Percentiles rank a stretch among this genome's conserved stretches.
Conservation (phyloP, 345 rosid genomes). For the Sonneratia caseolaris region DNA sequence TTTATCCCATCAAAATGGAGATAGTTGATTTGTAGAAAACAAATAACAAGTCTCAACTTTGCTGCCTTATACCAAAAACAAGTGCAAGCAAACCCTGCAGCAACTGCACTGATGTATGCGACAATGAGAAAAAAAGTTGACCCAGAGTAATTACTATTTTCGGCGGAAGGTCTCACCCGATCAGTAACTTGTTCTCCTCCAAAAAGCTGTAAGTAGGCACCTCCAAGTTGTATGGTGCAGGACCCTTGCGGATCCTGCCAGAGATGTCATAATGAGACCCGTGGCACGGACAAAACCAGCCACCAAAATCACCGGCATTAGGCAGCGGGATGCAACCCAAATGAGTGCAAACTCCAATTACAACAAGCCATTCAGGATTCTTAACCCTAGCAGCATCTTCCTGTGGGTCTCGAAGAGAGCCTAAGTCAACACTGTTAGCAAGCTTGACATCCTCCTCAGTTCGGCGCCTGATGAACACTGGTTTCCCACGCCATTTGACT, state of each 20-base stretch:
- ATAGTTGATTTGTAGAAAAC: background rate
- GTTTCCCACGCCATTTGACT: conserved; percentile 64
- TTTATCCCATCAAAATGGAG: conserved; percentile 6
- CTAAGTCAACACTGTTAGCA: conserved; percentile 48
- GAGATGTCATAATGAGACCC: conserved; percentile 60
- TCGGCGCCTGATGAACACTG: conserved; percentile 50
- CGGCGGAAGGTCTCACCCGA: conserved; percentile 25
- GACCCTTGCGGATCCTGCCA: conserved; percentile 57
- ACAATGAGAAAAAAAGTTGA: conserved; percentile 1
- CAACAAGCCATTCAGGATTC: conserved; percentile 57
- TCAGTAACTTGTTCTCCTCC: conserved; percentile 43
- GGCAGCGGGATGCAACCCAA: conserved; percentile 61
- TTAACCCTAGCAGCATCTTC: conserved; percentile 45
- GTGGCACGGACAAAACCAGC: conserved; percentile 65
- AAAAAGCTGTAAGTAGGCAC: conserved; percentile 54
- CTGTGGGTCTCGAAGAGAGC: conserved; percentile 51
- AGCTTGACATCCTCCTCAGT: conserved; percentile 49
- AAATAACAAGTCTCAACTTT: conserved; percentile 7
- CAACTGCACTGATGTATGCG: background rate
- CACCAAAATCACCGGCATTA: conserved; percentile 55
- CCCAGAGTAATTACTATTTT: conserved; percentile 1
- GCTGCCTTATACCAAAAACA: background rate
- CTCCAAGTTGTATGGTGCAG: conserved; percentile 57
- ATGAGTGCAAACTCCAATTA: conserved; percentile 56
- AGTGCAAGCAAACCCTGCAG: background rate